Conservation (phyloP, 2,329 filamentous ascomycete genomes). For the Lizonia empirigonia region DNA sequence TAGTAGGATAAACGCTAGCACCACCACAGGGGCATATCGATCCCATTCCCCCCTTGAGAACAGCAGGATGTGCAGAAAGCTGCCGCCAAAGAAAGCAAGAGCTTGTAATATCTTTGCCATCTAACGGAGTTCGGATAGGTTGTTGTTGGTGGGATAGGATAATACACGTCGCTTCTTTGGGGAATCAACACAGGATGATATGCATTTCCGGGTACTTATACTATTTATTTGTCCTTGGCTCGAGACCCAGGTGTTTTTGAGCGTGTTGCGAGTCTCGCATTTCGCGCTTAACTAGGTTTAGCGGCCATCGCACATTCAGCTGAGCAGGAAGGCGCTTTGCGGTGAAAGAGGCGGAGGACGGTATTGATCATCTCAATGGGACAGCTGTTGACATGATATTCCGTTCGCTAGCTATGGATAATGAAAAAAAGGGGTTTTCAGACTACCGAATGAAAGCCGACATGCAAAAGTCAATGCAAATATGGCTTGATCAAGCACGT, state of each 20-base stretch:
- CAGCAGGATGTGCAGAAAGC: background rate
- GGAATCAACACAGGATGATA: background rate
- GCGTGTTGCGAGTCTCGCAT: conserved; percentile 3
- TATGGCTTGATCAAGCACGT: too few relatives aligned
- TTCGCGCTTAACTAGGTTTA: conserved; percentile 9
- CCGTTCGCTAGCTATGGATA: too few relatives aligned
- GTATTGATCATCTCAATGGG: too few relatives aligned
- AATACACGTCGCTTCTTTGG: background rate
- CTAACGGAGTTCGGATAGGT: too few relatives aligned
- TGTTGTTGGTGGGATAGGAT: too few relatives aligned
- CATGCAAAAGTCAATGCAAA: too few relatives aligned
- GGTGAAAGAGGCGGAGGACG: background rate
- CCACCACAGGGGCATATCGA: background rate
- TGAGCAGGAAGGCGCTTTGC: background rate
- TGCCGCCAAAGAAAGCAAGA: background rate
- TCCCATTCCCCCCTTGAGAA: conserved; percentile 7
- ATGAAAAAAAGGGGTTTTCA: too few relatives aligned
- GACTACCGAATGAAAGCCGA: too few relatives aligned
- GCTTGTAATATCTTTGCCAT: background rate
- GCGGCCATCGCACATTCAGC: background rate
- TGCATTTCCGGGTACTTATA: background rate
- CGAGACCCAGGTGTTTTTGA: background rate
- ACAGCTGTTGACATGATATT: too few relatives aligned
- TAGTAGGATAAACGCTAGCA: background rate
- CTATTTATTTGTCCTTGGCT: background rate